Base-by-base conservation (phyloP, 2,329 filamentous ascomycete species). In the Colletotrichum sp. region DNA sequence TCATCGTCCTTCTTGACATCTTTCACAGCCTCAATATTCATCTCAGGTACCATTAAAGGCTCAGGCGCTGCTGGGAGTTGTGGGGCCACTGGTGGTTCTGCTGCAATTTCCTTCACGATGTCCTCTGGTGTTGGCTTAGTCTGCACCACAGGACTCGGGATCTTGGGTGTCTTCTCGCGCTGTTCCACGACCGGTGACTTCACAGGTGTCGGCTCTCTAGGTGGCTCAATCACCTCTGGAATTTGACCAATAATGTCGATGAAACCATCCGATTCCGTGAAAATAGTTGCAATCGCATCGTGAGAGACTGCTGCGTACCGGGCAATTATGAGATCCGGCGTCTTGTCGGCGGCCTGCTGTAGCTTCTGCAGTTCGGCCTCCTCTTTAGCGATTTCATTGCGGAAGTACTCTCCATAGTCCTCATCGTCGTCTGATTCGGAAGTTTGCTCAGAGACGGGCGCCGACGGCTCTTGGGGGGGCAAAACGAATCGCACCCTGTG, bases 371-470 rank as follows among this genome's bases (percentile, higher is more conserved):
- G 77, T 68, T 89, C 85, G 1, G 81, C 81, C 73, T 90, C 86
- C 3, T 86, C 85, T 78, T 90, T 88, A 55, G 83, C 80, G 47
- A 91, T 90, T 76, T 90, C 84, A 67, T 83, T 83, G 66, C 87
- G 85, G 67, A 91, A 90, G 72, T 89, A 89, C 66, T 90, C 88
- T 21, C 86, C 89, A 83, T 91, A 88, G 58, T 90, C 87, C 62
- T 91, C 90, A 70, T 91, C 90, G 57, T 91, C 88, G 65, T 87
- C 76, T 15, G 86, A 87, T 68, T 91, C 89, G 0, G 88, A 90
- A 59, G 88, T 87, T 67, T 84, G 83, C 61, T 86, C 85, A 6
- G 82, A 76, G 13, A 83, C 72, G 13, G 77, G 68, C 27, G 78
- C 76, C 3, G 75, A 75, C 1, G 79, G 76, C 66, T 80, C 79